These are phyloP conservation scores for Amanita molliuscula DNA, from an alignment of 768 basidiomycete species.

Conservation along the genomic window DNA sequence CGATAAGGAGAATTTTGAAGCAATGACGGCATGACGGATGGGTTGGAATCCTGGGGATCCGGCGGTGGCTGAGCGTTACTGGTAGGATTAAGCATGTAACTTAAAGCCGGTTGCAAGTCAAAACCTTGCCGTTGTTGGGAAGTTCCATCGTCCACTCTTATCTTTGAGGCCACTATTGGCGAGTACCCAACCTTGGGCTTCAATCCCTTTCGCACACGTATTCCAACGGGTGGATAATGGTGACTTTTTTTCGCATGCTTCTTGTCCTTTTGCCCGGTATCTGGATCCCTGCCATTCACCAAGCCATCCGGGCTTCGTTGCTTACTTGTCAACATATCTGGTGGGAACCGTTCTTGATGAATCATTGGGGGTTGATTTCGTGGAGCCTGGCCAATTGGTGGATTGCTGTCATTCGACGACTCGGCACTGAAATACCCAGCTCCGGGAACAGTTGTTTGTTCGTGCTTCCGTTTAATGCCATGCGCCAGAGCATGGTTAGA, in stretches of 20 bases:
- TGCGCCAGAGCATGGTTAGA: slow-evolving; percentile 3
- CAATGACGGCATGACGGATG: not conserved
- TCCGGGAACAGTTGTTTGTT: not conserved
- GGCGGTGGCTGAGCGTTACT: not conserved
- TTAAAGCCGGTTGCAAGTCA: not conserved
- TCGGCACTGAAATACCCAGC: not conserved
- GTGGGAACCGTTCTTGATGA: not conserved
- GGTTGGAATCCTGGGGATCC: not conserved
- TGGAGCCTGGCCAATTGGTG: not conserved
- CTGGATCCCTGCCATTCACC: slow-evolving; percentile 2
- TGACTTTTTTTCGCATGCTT: slow-evolving; percentile 30
- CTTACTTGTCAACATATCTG: not conserved
- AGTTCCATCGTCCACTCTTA: not conserved
- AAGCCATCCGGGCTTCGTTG: not conserved
- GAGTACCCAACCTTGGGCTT: slow-evolving; percentile 3
- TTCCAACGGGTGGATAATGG: slow-evolving; percentile 32
- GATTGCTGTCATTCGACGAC: not conserved
- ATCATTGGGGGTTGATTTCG: too few relatives aligned
- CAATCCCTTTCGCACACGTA: slow-evolving; percentile 32
- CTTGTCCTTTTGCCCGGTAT: slow-evolving; percentile 21
- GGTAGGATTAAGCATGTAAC: not conserved
- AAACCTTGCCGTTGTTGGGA: not conserved
- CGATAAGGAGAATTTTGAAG: not conserved
- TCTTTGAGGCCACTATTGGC: not conserved
- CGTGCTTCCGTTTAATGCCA: slow-evolving; percentile 6